Conservation (phyloP, 1,284 basidiomycete genomes). For the Puccinia hordei region DNA sequence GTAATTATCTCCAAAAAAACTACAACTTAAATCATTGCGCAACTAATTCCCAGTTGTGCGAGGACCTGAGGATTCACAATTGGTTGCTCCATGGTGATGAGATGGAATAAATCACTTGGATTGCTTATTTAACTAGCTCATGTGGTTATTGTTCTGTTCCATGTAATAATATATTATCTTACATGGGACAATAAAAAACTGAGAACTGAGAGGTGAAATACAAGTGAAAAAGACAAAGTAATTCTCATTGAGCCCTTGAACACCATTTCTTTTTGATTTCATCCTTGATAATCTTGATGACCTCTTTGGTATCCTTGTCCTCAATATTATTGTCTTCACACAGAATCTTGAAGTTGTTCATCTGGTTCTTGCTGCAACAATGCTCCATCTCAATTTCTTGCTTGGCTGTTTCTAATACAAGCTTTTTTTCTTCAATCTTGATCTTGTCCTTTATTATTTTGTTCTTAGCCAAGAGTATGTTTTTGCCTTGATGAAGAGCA, state of each 20-base stretch:
- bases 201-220: too few relatives aligned
- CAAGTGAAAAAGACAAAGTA: too few relatives aligned
- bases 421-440: too few relatives aligned
- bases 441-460: too few relatives aligned
- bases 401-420: not conserved
- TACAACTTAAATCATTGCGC: not conserved
- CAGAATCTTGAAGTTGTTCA: not conserved
- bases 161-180: too few relatives aligned
- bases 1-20: conserved; percentile 12
- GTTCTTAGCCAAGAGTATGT: not conserved
- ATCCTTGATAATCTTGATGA: not conserved
- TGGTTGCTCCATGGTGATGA: conserved; percentile 9
- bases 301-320: not conserved
- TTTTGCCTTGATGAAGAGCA: not conserved
- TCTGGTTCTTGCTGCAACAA: not conserved
- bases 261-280: conserved; percentile 5
- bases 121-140: not conserved
- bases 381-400: not conserved
- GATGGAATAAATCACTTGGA: not conserved
- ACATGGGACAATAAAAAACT: too few relatives aligned
- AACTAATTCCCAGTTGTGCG: not conserved
- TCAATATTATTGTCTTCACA: not conserved
- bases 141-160: too few relatives aligned
- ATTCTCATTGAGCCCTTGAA: not conserved
- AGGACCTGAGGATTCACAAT: conserved; percentile 4